Conservation (phyloP, 495 filamentous ascomycete species). For the Elaphomyces granulatus region DNA sequence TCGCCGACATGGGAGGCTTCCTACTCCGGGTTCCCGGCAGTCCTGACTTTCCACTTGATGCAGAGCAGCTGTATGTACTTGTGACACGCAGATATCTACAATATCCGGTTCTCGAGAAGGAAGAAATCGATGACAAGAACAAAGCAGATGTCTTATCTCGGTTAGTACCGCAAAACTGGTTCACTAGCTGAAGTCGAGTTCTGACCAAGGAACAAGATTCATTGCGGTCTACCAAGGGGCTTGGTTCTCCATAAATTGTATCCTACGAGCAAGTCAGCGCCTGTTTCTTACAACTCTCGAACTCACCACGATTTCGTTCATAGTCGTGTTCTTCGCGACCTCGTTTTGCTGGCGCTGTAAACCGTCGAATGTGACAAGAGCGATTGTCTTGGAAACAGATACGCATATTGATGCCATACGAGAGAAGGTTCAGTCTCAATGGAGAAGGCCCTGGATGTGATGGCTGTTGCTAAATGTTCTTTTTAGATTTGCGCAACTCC, state of each 20-base stretch:
- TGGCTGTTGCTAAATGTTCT: no score
- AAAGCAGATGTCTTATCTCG: no score
- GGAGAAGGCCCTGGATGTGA: no score
- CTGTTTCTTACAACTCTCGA: slow-evolving; percentile 24
- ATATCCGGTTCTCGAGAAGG: slow-evolving; percentile 14
- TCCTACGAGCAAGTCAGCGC: slow-evolving; percentile 10
- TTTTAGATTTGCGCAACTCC: slow-evolving; percentile 1
- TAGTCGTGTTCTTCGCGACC: slow-evolving; percentile 23
- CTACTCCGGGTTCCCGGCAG: slow-evolving; percentile 9
- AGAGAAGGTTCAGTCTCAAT: no score
- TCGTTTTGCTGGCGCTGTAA: slow-evolving; percentile 31
- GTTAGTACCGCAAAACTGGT: no score
- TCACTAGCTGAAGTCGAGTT: slow-evolving; percentile 10
- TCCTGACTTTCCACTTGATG: slow-evolving; percentile 6
- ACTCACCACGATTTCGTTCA: slow-evolving; percentile 28
- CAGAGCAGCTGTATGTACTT: slow-evolving; percentile 7
- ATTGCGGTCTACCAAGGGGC: slow-evolving; percentile 19
- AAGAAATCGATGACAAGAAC: slow-evolving; percentile 24
- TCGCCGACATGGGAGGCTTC: slow-evolving; percentile 29
- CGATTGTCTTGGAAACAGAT: slow-evolving; percentile 8
- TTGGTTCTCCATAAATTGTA: slow-evolving; percentile 24
- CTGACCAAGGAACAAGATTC: slow-evolving; percentile 1
- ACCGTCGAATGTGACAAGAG: slow-evolving; percentile 19
- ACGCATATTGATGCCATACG: slow-evolving; percentile 3
- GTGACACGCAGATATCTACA: slow-evolving; percentile 7